Percentiles rank a stretch among this genome's conserved stretches.
Evolutionary conservation across 495 filamentous ascomycete species (phyloP).

Genomic region (Schizothecium vesticola): DNA sequence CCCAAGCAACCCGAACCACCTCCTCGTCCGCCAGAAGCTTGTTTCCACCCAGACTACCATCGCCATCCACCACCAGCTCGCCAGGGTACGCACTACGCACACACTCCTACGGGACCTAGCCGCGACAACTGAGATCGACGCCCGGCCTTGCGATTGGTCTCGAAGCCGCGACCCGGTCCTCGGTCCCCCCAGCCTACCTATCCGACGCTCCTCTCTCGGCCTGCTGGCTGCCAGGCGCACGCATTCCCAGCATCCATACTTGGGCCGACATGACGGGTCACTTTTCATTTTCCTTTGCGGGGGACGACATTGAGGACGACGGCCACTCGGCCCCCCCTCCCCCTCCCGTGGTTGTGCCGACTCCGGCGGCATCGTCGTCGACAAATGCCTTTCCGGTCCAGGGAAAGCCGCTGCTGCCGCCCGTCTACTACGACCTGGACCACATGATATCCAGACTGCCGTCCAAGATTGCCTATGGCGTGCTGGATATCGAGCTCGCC

Average conservation of each 20-base stretch:
- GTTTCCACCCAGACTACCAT: background rate
- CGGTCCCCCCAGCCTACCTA: background rate
- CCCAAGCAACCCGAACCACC: background rate
- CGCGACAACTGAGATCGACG: background rate
- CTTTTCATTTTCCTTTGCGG: constrained; percentile 78
- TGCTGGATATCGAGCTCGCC: constrained; percentile 51
- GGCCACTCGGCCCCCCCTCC: constrained; percentile 36
- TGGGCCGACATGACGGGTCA: constrained; percentile 16
- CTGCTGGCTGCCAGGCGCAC: background rate
- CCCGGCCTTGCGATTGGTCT: background rate
- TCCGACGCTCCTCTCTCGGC: background rate
- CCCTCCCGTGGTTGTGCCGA: background rate
- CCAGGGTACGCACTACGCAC: background rate
- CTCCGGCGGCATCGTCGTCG: constrained; percentile 1
- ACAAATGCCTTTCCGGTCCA: constrained; percentile 45
- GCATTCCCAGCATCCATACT: background rate
- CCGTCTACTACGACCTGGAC: constrained; percentile 38
- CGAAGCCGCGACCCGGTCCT: background rate
- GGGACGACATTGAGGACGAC: constrained; percentile 75
- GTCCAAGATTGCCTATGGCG: constrained; percentile 70
- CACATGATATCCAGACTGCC: constrained; percentile 64
- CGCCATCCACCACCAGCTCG: background rate
- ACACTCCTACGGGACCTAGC: background rate
- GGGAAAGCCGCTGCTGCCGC: constrained; percentile 44
- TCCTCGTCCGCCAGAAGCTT: background rate